These are phyloP conservation scores for Dactylellina haptotyla DNA, from an alignment of 2,329 filamentous ascomycete genomes.

Conservation along the genomic window DNA sequence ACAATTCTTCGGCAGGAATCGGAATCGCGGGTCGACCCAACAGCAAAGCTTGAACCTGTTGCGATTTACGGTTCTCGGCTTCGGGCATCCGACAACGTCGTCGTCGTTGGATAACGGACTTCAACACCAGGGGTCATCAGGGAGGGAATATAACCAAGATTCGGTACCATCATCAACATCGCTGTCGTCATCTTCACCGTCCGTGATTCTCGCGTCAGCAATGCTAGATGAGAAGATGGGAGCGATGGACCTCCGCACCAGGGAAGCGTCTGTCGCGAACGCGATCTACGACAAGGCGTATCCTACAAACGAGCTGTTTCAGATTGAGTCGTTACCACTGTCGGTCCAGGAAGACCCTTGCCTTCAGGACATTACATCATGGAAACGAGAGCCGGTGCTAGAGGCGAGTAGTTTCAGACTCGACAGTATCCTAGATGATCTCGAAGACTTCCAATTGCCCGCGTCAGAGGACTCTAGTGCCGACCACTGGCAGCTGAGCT, in stretches of 20 bases:
- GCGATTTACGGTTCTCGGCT: slow-evolving; percentile 28
- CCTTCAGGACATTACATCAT: slow-evolving; percentile 40
- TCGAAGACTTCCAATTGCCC: slow-evolving; percentile 46
- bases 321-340: slow-evolving; percentile 4
- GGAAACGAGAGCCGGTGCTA: slow-evolving; percentile 20
- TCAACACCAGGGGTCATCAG: background rate
- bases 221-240: slow-evolving; percentile 11
- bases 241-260: background rate
- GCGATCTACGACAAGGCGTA: slow-evolving; percentile 12
- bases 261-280: background rate
- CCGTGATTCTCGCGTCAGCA: background rate
- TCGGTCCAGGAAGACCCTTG: slow-evolving; percentile 12
- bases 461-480: slow-evolving; percentile 29
- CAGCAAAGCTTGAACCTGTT: slow-evolving; percentile 33
- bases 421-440: slow-evolving; percentile 25
- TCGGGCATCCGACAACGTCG: slow-evolving; percentile 21
- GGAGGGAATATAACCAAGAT: background rate
- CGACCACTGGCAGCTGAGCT: slow-evolving; percentile 43
- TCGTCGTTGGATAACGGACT: slow-evolving; percentile 15
- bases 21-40: slow-evolving; percentile 27
- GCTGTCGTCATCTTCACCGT: background rate
- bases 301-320: slow-evolving; percentile 6
- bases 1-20: slow-evolving; percentile 49
- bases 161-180: background rate
- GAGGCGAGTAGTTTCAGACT: slow-evolving; percentile 12